Evolutionary conservation across 2,329 filamentous ascomycete genomes (phyloP).

Genomic region (Scolecobasidium constrictum): DNA sequence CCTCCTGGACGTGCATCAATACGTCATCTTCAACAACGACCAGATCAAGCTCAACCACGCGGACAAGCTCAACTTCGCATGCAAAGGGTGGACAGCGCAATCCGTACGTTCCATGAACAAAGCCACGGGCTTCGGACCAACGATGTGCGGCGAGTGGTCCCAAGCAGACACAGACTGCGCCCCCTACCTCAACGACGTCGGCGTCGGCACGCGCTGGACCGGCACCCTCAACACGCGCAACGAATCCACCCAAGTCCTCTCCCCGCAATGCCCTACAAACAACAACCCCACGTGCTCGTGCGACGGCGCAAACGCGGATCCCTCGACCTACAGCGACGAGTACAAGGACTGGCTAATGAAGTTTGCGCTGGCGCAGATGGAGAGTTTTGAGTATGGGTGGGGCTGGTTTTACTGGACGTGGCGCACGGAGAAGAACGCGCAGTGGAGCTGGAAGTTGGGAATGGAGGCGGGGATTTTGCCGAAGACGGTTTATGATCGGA

Average conservation of each 20-base stretch:
- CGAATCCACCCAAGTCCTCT: constrained; percentile 48
- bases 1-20: constrained; percentile 94
- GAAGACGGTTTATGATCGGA: constrained; percentile 29
- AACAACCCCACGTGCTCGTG: constrained; percentile 60
- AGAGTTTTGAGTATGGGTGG: constrained; percentile 82
- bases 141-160: constrained; percentile 92
- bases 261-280: constrained; percentile 60
- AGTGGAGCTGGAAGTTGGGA: constrained; percentile 88
- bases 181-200: constrained; percentile 76
- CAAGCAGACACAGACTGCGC: constrained; percentile 97
- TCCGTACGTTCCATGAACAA: constrained; percentile 61
- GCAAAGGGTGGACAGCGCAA: constrained; percentile 76
- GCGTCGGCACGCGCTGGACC: constrained; percentile 81
- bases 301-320: constrained; percentile 61
- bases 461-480: constrained; percentile 72
- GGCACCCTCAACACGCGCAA: constrained; percentile 69
- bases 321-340: constrained; percentile 51
- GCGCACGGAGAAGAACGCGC: constrained; percentile 73
- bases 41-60: constrained; percentile 75
- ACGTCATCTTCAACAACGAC: constrained; percentile 91
- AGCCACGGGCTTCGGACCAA: constrained; percentile 76
- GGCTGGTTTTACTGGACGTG: constrained; percentile 99
- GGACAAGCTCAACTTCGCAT: constrained; percentile 78
- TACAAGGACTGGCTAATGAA: constrained; percentile 82
- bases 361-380: constrained; percentile 95